Evolutionary conservation across 2,329 filamentous ascomycete genomes (phyloP).

Genomic region (Claviceps purpurea): DNA sequence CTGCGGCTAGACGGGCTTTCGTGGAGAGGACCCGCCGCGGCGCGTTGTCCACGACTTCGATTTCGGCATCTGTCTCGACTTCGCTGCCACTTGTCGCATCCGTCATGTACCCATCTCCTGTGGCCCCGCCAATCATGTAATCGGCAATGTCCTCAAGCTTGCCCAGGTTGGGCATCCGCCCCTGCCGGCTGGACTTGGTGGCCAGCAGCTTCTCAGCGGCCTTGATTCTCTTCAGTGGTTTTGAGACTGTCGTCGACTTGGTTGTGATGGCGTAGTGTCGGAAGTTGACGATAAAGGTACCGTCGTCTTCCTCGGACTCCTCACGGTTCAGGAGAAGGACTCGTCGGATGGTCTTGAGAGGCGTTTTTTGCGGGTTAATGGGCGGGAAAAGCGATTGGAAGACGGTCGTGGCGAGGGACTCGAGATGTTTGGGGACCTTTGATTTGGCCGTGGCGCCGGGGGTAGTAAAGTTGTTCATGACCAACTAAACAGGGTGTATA

Average conservation of each 20-base stretch:
- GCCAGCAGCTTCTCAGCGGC: conserved; percentile 68
- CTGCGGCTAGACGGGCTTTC: conserved; percentile 29
- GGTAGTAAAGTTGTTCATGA: conserved; percentile 94
- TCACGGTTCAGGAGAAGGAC: conserved; percentile 86
- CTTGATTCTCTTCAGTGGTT: conserved; percentile 69
- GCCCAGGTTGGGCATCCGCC: conserved; percentile 70
- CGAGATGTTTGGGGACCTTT: conserved; percentile 83
- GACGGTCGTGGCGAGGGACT: conserved; percentile 80
- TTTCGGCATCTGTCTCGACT: conserved; percentile 85
- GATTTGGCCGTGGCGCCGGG: conserved; percentile 45
- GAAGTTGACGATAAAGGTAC: conserved; percentile 71
- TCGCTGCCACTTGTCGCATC: conserved; percentile 80
- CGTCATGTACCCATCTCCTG: conserved; percentile 67
- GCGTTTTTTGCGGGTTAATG: conserved; percentile 82
- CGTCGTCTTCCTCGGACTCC: conserved; percentile 41
- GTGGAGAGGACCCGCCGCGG: conserved; percentile 49
- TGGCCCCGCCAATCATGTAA: conserved; percentile 76
- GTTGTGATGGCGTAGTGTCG: conserved; percentile 94
- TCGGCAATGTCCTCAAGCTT: conserved; percentile 89
- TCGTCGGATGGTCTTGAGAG: conserved; percentile 81
- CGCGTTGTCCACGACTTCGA: conserved; percentile 62
- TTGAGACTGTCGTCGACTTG: conserved; percentile 71
- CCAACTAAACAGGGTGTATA: conserved; percentile 40
- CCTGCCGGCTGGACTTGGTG: conserved; percentile 47
- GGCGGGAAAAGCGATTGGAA: conserved; percentile 95